Base-by-base conservation (phyloP, 352 stramenopile genomes). In the Thalassiosira sp. region DNA sequence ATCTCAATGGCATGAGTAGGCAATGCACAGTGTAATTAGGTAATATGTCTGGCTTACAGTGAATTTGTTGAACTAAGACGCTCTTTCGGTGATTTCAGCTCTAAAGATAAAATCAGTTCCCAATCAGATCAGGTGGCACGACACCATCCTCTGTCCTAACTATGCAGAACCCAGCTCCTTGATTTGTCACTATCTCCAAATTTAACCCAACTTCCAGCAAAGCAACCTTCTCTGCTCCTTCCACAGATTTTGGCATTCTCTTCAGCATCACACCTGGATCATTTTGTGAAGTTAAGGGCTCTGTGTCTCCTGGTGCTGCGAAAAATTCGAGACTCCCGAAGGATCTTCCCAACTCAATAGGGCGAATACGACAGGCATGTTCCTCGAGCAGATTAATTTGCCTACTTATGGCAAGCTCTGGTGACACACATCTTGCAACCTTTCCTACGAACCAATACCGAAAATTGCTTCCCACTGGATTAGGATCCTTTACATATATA, bases 331-430 rank as follows among this genome's bases (percentile, higher is more conserved):
- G 25, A 35, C 18, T 59, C 11, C 77, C 77, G 63, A 82, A 85
- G 8, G 28, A 49, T 43, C 75, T 70, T 15, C 75, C 75, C 13
- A 84, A 45, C 25, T 84, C 75, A 10, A 84, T 27, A 0, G 75
- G 75, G 20, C 75, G 57, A 3, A 84, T 71, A 0, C 75, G 49
- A 64, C 60, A 70, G 10, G 69, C 75, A 64, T 84, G 75, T 51
- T 84, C 75, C 54, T 84, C 69, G 10, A 84, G 28, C 1, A 84
- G 33, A 66, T 84, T 84, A n/a, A 60, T 73, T 62, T 79, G 69
- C 53, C 62, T 27, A 20, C 57, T 58, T 18, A 84, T 42, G 3
- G 75, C 75, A 33, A 58, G 64, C 54, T 68, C 56, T 31, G 68
- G 20, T 31, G 28, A 68, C 15, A 84, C 75, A 45, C 68, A 79